These are phyloP conservation scores for Coemansia sp. DNA, from an alignment of 192 early-diverging fungal genomes.

Conservation along the genomic window DNA sequence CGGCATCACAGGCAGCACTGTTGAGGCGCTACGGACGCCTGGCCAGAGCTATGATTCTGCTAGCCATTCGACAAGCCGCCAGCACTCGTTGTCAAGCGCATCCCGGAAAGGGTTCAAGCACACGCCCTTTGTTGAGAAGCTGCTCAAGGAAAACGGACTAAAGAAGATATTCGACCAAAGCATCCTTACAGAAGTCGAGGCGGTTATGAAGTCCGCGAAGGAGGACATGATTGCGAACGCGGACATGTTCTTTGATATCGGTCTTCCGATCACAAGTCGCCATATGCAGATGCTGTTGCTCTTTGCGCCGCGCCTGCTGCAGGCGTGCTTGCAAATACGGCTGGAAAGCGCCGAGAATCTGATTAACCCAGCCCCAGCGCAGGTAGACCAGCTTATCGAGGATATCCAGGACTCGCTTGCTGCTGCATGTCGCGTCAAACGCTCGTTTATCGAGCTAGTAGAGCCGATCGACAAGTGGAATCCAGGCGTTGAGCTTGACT, in stretches of 20 bases:
- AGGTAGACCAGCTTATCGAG: slow-evolving; percentile 79
- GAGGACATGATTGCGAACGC: slow-evolving; percentile 71
- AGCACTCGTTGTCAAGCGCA: slow-evolving; percentile 4
- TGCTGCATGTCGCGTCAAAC: slow-evolving; percentile 74
- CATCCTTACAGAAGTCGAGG: slow-evolving; percentile 65
- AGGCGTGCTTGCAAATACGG: slow-evolving; percentile 77
- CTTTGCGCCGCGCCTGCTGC: slow-evolving; percentile 80
- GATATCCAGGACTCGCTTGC: slow-evolving; percentile 73
- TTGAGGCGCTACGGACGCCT: neutral
- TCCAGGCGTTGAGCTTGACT: slow-evolving; percentile 62
- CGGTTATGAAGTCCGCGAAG: slow-evolving; percentile 66
- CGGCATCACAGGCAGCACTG: slow-evolving; percentile 21
- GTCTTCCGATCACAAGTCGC: slow-evolving; percentile 68
- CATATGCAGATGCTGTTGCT: slow-evolving; percentile 71
- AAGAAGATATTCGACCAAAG: slow-evolving; percentile 74
- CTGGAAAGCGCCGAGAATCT: slow-evolving; percentile 64
- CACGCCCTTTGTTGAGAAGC: slow-evolving; percentile 80
- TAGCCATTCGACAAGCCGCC: slow-evolving; percentile 1
- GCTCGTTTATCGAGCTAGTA: slow-evolving; percentile 66
- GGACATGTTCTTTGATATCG: slow-evolving; percentile 66
- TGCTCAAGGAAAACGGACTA: slow-evolving; percentile 82
- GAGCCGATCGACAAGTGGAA: slow-evolving; percentile 68
- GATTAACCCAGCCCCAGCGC: slow-evolving; percentile 35
- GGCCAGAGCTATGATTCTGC: neutral
- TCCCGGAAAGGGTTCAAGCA: slow-evolving; percentile 28